Base-by-base conservation (phyloP, 306 rosid species). In the Mimosa pudica region DNA sequence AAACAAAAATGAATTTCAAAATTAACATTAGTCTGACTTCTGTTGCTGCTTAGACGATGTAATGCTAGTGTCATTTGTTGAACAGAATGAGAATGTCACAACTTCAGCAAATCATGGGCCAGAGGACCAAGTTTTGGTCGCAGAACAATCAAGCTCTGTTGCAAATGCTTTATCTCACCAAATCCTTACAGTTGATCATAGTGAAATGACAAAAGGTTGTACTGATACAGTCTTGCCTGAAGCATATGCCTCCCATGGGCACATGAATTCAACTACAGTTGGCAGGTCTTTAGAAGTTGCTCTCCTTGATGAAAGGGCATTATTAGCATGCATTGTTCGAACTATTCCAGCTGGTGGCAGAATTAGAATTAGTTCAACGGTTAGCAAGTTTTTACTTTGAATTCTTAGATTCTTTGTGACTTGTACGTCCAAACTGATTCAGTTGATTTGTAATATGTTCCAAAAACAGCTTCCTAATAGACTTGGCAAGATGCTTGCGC, bases 401-500 rank as follows among this genome's bases (percentile, higher is more conserved):
- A 46, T 30, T 67, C n/a, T 51, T 67, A n/a, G 65, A 70, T 79
- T 74, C 73, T 77, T 66, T 47, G 30, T 75, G 63, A 16, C 76
- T 14, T 58, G 67, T 54, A 36, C 61, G 63, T 46, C 13, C 36
- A 24, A 58, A 16, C 35, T 36, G 24, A 48, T 74, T 70, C 52
- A 69, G 69, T 77, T 74, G 35, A 55, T 67, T 52, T 77, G 44
- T 66, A 14, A 71, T 66, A 51, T 65, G 42, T 76, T 81, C 80
- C 35, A 48, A 77, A 74, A 49, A 71, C 92, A 96, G 98, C 90
- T 96, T 75, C 99, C 99, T 10, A 96, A 93, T 78, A 90, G 99
- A 82, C 89, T 96, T 75, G 94, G 91, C 81, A 96, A 93, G 90
- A 93, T 96, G 99, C 99, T 96, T 81, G 97, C 99, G 47, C 99